Percentiles rank a stretch among this genome's conserved stretches.
Evolutionary conservation across 2,329 filamentous ascomycete species (phyloP).

Genomic region (Cercospora berteroae): DNA sequence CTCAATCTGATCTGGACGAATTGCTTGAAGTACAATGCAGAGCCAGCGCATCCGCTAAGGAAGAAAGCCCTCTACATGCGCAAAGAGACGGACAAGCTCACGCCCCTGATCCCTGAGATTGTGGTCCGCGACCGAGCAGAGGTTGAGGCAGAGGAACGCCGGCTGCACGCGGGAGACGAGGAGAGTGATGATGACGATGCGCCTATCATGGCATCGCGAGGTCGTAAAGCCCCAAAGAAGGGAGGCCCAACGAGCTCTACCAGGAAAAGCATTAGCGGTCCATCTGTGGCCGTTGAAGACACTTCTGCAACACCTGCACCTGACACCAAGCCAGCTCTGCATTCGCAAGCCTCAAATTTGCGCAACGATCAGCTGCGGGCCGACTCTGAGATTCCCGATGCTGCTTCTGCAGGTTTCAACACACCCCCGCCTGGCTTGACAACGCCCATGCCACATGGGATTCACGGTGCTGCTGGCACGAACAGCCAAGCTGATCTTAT

Average conservation of each 20-base stretch:
- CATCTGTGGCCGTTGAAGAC: constrained; percentile 66
- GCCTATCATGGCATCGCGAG: constrained; percentile 95
- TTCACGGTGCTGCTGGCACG: constrained; percentile 55
- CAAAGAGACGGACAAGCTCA: constrained; percentile 94
- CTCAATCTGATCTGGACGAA: constrained; percentile 96
- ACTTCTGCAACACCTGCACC: constrained; percentile 60
- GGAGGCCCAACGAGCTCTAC: constrained; percentile 58
- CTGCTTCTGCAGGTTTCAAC: constrained; percentile 76
- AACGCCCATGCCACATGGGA: constrained; percentile 69
- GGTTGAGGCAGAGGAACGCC: constrained; percentile 70
- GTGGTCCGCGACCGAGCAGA: constrained; percentile 86
- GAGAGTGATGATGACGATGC: constrained; percentile 76
- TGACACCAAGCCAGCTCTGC: constrained; percentile 62
- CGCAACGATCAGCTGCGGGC: constrained; percentile 56
- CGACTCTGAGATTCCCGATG: constrained; percentile 74
- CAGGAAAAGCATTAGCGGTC: constrained; percentile 27
- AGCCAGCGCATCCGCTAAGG: constrained; percentile 79
- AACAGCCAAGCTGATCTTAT: constrained; percentile 79
- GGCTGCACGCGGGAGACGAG: constrained; percentile 78
- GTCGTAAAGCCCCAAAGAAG: constrained; percentile 80
- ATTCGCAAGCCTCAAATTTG: constrained; percentile 49
- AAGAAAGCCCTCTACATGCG: constrained; percentile 96
- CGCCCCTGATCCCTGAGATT: constrained; percentile 91
- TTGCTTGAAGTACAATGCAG: constrained; percentile 91
- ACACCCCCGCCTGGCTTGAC: constrained; percentile 77